Conservation (phyloP, 2,329 filamentous ascomycete species). For the Diaporthe sp. region DNA sequence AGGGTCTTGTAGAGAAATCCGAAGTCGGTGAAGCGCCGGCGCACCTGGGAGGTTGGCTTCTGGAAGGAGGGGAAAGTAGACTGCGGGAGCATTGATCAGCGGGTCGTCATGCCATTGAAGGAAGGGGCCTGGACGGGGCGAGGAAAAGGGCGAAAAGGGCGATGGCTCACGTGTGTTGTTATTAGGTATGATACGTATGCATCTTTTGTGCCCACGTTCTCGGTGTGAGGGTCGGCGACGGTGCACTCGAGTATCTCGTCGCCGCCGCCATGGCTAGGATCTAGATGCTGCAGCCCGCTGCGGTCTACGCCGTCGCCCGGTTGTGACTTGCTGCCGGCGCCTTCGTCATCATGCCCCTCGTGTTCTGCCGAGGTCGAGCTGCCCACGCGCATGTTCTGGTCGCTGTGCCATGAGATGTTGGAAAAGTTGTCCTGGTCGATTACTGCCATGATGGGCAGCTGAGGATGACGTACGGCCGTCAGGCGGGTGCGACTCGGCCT, state of each 20-base stretch:
- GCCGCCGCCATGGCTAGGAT: conserved; percentile 75
- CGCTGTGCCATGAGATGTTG: conserved; percentile 82
- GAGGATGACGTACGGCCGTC: conserved; percentile 13
- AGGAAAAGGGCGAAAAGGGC: neutral
- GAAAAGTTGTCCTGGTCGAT: conserved; percentile 81
- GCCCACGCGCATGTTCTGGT: conserved; percentile 62
- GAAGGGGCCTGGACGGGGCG: neutral
- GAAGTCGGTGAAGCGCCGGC: conserved; percentile 97
- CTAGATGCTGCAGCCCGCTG: conserved; percentile 65
- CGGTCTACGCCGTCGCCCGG: conserved; percentile 60
- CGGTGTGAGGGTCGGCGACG: conserved; percentile 88
- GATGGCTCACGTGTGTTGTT: conserved; percentile 79
- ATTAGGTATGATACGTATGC: conserved; percentile 96
- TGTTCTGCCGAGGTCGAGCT: conserved; percentile 45
- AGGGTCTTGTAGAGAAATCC: conserved; percentile 96
- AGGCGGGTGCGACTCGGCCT: neutral
- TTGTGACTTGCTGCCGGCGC: conserved; percentile 48
- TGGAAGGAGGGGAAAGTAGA: conserved; percentile 96
- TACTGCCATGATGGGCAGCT: conserved; percentile 55
- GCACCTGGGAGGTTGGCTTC: conserved; percentile 81
- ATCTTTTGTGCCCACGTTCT: conserved; percentile 96
- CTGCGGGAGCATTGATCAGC: conserved; percentile 58
- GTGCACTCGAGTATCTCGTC: conserved; percentile 85
- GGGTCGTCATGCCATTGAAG: neutral
- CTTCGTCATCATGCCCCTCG: conserved; percentile 39